Conservation (phyloP, 2,329 filamentous ascomycete species). For the Aureobasidium zeae region DNA sequence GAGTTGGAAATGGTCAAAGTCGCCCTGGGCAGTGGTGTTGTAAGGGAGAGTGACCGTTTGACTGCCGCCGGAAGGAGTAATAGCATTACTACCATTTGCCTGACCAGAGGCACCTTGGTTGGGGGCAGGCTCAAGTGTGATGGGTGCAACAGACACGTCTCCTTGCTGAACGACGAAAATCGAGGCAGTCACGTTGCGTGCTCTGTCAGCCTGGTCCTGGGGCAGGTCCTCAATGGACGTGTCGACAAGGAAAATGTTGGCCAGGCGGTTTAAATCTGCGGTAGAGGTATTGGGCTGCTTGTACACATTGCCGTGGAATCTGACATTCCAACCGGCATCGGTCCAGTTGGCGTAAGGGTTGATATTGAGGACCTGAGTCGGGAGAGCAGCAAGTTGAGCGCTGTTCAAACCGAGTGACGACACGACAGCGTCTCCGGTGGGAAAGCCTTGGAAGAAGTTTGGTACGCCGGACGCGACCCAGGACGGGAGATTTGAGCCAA, state of each 20-base stretch:
- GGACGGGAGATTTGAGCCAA: constrained; percentile 49
- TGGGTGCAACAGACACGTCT: constrained; percentile 49
- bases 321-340: constrained; percentile 63
- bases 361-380: constrained; percentile 62
- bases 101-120: constrained; percentile 45
- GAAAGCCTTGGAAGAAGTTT: constrained; percentile 58
- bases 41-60: constrained; percentile 57
- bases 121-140: constrained; percentile 52
- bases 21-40: constrained; percentile 56
- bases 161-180: constrained; percentile 70
- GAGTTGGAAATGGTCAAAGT: constrained; percentile 62
- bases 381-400: constrained; percentile 50
- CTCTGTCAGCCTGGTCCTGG: constrained; percentile 52
- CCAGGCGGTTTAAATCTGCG: constrained; percentile 56
- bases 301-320: constrained; percentile 73
- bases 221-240: constrained; percentile 53
- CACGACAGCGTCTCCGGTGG: constrained; percentile 33
- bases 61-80: constrained; percentile 48
- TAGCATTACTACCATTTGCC: constrained; percentile 40
- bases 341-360: constrained; percentile 67
- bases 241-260: constrained; percentile 61
- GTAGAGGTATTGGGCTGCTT: constrained; percentile 62
- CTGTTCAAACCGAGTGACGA: constrained; percentile 53
- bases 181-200: constrained; percentile 61
- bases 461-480: constrained; percentile 55